Conservation (phyloP, 768 basidiomycete genomes). For the Dacryopinax primogenitus region DNA sequence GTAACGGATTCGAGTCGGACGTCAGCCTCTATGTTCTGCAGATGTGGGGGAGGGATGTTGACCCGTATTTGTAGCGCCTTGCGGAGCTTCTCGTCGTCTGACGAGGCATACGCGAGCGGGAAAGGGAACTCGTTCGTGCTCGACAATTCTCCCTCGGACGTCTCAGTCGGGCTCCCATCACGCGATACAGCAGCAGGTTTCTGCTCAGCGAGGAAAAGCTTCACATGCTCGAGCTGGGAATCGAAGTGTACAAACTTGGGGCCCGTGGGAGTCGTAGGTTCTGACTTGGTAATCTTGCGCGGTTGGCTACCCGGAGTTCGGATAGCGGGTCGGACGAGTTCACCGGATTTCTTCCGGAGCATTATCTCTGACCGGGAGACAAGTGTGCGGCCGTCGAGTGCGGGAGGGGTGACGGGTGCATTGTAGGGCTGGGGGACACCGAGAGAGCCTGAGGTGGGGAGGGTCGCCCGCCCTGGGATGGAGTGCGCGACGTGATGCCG, state of each 20-base stretch:
- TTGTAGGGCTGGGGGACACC: neutral
- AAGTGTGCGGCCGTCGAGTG: neutral
- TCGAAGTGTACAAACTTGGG: slow-evolving; percentile 89
- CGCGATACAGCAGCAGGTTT: slow-evolving; percentile 88
- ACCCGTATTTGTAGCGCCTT: slow-evolving; percentile 42
- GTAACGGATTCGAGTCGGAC: slow-evolving; percentile 32
- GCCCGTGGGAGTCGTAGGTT: slow-evolving; percentile 61
- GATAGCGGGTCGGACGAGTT: slow-evolving; percentile 53
- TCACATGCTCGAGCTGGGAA: slow-evolving; percentile 80
- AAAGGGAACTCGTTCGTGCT: slow-evolving; percentile 22
- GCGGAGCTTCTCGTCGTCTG: slow-evolving; percentile 20
- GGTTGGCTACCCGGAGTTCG: slow-evolving; percentile 31
- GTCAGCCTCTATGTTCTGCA: slow-evolving; percentile 21
- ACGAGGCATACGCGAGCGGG: slow-evolving; percentile 14
- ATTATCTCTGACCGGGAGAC: slow-evolving; percentile 23
- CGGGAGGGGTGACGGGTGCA: neutral
- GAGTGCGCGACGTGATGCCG: slow-evolving; percentile 1
- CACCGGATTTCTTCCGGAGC: slow-evolving; percentile 85
- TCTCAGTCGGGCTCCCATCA: slow-evolving; percentile 72
- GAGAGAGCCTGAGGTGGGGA: slow-evolving; percentile 8
- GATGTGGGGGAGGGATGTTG: slow-evolving; percentile 45
- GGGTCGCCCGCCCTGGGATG: neutral
- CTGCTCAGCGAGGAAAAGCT: slow-evolving; percentile 88
- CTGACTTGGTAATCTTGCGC: slow-evolving; percentile 38
- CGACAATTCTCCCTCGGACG: slow-evolving; percentile 30